These are phyloP conservation scores for Nothophaeocryptopus gaeumannii DNA, from an alignment of 2,329 filamentous ascomycete genomes.

Conservation along the genomic window DNA sequence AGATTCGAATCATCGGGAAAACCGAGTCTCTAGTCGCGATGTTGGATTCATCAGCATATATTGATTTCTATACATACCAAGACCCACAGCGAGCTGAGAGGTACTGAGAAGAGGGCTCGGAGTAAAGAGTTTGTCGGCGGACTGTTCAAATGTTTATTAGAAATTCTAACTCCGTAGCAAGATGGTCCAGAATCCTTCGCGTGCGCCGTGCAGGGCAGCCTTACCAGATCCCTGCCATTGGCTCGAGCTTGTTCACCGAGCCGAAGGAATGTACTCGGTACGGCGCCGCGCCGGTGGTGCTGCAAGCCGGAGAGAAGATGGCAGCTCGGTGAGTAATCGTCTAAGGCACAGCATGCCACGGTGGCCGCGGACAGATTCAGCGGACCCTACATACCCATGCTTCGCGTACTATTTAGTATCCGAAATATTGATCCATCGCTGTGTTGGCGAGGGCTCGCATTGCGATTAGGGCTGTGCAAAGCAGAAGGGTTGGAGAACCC, in stretches of 20 bases:
- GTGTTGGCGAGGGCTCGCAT: not conserved
- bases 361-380: too few relatives aligned
- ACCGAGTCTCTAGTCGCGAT: not conserved
- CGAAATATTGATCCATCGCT: not conserved
- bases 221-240: not conserved
- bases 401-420: too few relatives aligned
- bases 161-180: not conserved
- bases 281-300: too few relatives aligned
- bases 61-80: not conserved
- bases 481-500: not conserved
- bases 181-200: not conserved
- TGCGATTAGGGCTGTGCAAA: not conserved
- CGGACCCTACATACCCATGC: too few relatives aligned
- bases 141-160: too few relatives aligned
- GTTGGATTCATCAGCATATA: constrained; percentile 6
- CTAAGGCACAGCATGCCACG: too few relatives aligned
- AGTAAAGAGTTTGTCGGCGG: constrained; percentile 1
- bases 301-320: not conserved
- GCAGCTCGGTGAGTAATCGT: constrained; percentile 4
- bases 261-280: not conserved
- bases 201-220: not conserved
- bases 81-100: not conserved
- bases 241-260: not conserved
- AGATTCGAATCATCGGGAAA: not conserved
- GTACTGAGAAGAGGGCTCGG: not conserved